Base-by-base conservation (phyloP, 2,329 filamentous ascomycete species). In the Echinosphaeria canescens region DNA sequence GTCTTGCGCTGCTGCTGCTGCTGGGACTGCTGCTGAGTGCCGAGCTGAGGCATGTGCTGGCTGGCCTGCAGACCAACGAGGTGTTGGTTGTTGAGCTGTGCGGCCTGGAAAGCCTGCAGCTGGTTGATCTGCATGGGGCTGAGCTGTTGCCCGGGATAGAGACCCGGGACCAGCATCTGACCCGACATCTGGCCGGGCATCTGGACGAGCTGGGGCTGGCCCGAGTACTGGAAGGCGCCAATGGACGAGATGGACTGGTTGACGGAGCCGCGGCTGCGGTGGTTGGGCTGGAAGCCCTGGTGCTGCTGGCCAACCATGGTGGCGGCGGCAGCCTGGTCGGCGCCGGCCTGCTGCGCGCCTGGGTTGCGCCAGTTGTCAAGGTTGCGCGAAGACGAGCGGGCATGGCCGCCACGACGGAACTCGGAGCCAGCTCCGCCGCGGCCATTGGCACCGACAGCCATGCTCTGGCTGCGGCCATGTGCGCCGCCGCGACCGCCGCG, bases 311-410 rank as follows among this genome's bases (percentile, higher is more conserved):
- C 46, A n/a, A n/a, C n/a, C n/a, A n/a, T n/a, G n/a, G n/a, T n/a
- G n/a, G n/a, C n/a, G 29, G 41, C 46, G 29, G 40, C 44, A 23
- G 46, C 27, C 39, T 56, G 53, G 28, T 75, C 73, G 45, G 80
- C 76, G 10, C 17, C 10, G 36, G 70, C 68, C 49, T 80, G 73
- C 41, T 62, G 60, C 36, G 63, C 59, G 36, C 42, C 42, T 38
- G 78, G 84, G 42, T 82, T 90, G 41, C 88, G 78, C 88, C 88
- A 98, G 52, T 98, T 98, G 38, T 98, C 88, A 43, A 95, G 95
- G 52, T 95, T 98, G 34, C 88, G 72, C 14, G 88, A 98, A 9
- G 68, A 68, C 17, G 73, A 75, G 33, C 88, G 70, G 34, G 67
- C 73, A 46, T 98, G 88, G 30, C 80, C 75, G 23, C 75, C 76